A percentile compares a stretch with the other conserved stretches of the same genome.
Conservation (phyloP, 2,329 filamentous ascomycete species). For the Hypoxylon sp. region DNA sequence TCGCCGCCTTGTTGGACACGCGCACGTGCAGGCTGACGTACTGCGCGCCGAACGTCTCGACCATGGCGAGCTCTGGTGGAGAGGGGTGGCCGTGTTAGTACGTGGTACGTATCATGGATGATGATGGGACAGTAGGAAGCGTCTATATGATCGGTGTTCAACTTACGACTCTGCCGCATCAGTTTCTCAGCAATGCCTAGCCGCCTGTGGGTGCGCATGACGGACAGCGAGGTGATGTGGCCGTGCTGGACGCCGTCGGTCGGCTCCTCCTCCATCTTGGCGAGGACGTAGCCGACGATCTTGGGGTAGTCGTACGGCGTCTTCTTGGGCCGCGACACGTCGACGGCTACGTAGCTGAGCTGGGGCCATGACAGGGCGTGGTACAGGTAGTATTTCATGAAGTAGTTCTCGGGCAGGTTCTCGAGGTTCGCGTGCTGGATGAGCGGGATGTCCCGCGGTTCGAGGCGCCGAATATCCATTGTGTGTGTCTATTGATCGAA, state of each 20-base stretch:
- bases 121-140: too few relatives aligned
- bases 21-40: constrained; percentile 98
- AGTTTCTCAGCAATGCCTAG: constrained; percentile 95
- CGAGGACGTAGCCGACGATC: constrained; percentile 98
- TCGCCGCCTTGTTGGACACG: constrained; percentile 88
- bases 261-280: constrained; percentile 99
- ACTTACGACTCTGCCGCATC: constrained; percentile 93
- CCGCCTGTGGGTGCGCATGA: constrained; percentile 94
- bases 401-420: constrained; percentile 99
- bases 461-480: constrained; percentile 93
- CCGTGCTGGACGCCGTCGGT: constrained; percentile 89
- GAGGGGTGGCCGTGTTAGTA: too few relatives aligned
- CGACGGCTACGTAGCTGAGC: constrained; percentile 94
- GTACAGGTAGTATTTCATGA: constrained; percentile 99
- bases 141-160: too few relatives aligned
- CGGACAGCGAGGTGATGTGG: constrained; percentile 92
- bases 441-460: constrained; percentile 82
- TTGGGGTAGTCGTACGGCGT: constrained; percentile 90
- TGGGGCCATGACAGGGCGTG: constrained; percentile 98
- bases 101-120: too few relatives aligned
- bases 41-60: constrained; percentile 87
- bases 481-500: constrained; percentile 43
- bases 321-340: constrained; percentile 80
- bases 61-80: constrained; percentile 87
- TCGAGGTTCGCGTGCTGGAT: constrained; percentile 99